Evolutionary conservation across 257 asterid species (phyloP), one percentile per base, ranked within the genome.

Genomic region (Fraxinus anomala): DNA sequence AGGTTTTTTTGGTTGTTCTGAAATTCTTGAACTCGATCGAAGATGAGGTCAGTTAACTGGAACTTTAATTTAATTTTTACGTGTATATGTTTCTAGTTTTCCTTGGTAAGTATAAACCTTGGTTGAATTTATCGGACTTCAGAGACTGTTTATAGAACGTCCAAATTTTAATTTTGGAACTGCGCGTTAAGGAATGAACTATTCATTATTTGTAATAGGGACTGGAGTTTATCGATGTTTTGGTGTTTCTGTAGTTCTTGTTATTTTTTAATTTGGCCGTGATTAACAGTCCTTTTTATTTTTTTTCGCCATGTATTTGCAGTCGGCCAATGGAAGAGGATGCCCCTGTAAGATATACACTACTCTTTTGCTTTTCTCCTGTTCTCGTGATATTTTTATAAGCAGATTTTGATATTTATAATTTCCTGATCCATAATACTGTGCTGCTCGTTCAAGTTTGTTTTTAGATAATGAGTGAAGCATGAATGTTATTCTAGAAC

Each of bases 241-340:
- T 61, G 6, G 14, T 23, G 65, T 54, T 54, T 54, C 63, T 17
- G 11, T 17, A 16, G 61, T 54, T 54, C n/a, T 54, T 54, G n/a
- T 33, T 0, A 1, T 9, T 24, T 24, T 23, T 23, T 8, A 61
- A 23, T 61, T 61, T 61, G 14, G 14, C 33, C 24, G 13, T 61
- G 33, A 23, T 24, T 61, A 61, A 14, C 6, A 13, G 21, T 56
- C 28, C 1, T n/a, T 3, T n/a, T 37, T 7, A 7, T 37, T 37
- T 37, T 36, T 19, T n/a, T n/a, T 54, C 0, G 8, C 33, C 68
- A 21, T 61, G 68, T 61, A 24, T 80, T 5, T 87, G 89, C 92
- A 91, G 97, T 84, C 85, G 91, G 69, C 91, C 95, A 68, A 91
- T 87, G 93, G 93, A 91, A 7, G 95, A 90, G 80, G 97, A 90